Evolutionary conservation across 1,284 basidiomycete species (phyloP), one percentile per base, ranked within the genome.

Genomic region (Ustilago crameri): DNA sequence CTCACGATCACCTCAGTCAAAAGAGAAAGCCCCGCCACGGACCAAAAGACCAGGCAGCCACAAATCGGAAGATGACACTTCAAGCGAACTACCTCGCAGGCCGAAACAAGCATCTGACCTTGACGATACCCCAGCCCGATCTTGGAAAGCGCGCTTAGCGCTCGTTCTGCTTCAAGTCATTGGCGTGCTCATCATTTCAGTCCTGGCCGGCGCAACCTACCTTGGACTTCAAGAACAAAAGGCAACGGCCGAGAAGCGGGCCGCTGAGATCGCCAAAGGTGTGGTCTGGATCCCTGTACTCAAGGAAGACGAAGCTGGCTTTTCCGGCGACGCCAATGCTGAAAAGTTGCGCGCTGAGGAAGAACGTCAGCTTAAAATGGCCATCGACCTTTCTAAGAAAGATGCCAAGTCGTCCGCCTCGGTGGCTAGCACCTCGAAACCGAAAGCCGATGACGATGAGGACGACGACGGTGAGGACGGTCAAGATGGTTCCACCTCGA

Each of bases 231-330:
- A 75, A 43, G 75, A 79, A 50, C 72, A 75, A 46, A 59, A 59
- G 43, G 47, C 54, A 9, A 52, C 53, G 14, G 49, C 54, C 9
- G 66, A 74, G 26, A 53, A 54, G 20, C 59, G 66, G 20, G 73
- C 72, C 15, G 61, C 64, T 7, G 52, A 53, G 37, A 75, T 77
- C 35, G 75, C 75, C n/a, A 70, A 75, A 56, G 63, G 71, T 18
- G 74, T 79, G n/a, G 54, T 72, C 18, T 77, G 70, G 69, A 66
- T 69, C 12, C 72, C 73, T 2, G 71, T 69, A 2, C 46, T 76
- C 47, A 76, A 74, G 42, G 74, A 76, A 23, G 63, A 76, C 30
- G 67, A 74, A 49, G 74, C 70, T 5, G 64, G 68, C 42, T 63
- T 67, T 38, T 54, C 51, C 3, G 52, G 46, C 9, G 63, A 56